Evolutionary conservation across 345 rosid species (phyloP).

Genomic region (Salix suchowensis): DNA sequence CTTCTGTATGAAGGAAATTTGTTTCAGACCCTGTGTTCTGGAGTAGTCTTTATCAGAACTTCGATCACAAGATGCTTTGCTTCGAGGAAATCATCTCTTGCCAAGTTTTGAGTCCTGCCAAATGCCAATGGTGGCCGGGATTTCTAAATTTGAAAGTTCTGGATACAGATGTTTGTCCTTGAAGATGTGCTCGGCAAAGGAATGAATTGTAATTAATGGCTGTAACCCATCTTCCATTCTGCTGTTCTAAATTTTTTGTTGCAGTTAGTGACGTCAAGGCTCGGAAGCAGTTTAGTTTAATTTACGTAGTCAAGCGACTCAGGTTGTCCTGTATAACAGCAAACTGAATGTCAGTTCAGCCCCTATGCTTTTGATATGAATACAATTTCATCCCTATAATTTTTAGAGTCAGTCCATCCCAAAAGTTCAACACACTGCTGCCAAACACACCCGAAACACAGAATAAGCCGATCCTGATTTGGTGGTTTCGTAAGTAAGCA

Average conservation of each 20-base stretch:
- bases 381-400: background rate
- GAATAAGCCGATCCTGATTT: background rate
- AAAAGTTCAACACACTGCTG: background rate
- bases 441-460: background rate
- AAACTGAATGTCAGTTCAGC: too few relatives aligned
- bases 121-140: background rate
- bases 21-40: background rate
- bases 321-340: too few relatives aligned
- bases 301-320: too few relatives aligned
- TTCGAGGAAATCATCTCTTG: background rate
- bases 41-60: background rate
- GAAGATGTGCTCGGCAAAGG: background rate
- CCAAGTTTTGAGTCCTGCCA: background rate
- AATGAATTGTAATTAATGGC: background rate
- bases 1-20: background rate
- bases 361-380: background rate
- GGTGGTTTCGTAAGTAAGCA: background rate
- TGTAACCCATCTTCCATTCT: background rate
- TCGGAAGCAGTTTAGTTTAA: too few relatives aligned
- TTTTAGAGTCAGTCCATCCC: background rate
- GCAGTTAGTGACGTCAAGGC: too few relatives aligned
- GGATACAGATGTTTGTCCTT: background rate
- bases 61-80: background rate
- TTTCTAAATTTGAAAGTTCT: background rate
- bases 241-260: background rate